phyloP scores from a whole-genome alignment of 352 stramenopile species.

The Pythium guiyangense region DNA sequence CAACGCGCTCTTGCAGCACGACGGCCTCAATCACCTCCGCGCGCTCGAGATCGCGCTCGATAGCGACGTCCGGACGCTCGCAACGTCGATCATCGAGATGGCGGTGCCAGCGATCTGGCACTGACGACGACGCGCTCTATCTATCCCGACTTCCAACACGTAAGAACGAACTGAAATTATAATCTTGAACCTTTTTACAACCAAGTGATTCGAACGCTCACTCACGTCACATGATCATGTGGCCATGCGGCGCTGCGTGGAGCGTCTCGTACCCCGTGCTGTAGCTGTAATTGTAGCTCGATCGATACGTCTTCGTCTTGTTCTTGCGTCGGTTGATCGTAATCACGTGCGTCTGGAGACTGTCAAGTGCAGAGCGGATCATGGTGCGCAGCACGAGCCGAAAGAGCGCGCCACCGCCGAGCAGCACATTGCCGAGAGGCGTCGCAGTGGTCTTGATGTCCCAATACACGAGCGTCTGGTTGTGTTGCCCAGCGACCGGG shows the following conservation, averaged over 20 bases:
- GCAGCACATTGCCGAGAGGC: slow-evolving; percentile 36
- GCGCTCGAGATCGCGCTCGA: slow-evolving; percentile 48
- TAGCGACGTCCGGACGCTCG: slow-evolving; percentile 46
- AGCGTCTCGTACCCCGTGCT: too few species aligned
- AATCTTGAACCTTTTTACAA: neutral
- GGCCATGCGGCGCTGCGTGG: too few species aligned
- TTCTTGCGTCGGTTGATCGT: slow-evolving; percentile 4
- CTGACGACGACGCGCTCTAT: slow-evolving; percentile 15
- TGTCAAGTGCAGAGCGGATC: slow-evolving; percentile 23
- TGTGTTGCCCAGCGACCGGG: slow-evolving; percentile 15
- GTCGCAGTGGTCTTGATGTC: slow-evolving; percentile 54
- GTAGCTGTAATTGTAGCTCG: neutral
- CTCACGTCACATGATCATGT: too few species aligned
- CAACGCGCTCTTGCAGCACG: slow-evolving; percentile 74
- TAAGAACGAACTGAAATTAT: slow-evolving; percentile 17
- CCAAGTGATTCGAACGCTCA: too few species aligned
- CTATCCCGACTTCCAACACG: slow-evolving; percentile 1
- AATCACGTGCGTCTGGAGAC: slow-evolving; percentile 20
- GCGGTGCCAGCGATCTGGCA: slow-evolving; percentile 79
- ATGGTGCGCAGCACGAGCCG: slow-evolving; percentile 32
- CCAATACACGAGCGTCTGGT: slow-evolving; percentile 52
- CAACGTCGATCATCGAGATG: slow-evolving; percentile 79
- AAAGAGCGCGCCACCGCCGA: slow-evolving; percentile 28
- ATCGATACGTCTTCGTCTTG: neutral
- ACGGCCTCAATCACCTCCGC: slow-evolving; percentile 62